Evolutionary conservation across 345 rosid genomes (phyloP).

Genomic region (Eucalyptus regnans): DNA sequence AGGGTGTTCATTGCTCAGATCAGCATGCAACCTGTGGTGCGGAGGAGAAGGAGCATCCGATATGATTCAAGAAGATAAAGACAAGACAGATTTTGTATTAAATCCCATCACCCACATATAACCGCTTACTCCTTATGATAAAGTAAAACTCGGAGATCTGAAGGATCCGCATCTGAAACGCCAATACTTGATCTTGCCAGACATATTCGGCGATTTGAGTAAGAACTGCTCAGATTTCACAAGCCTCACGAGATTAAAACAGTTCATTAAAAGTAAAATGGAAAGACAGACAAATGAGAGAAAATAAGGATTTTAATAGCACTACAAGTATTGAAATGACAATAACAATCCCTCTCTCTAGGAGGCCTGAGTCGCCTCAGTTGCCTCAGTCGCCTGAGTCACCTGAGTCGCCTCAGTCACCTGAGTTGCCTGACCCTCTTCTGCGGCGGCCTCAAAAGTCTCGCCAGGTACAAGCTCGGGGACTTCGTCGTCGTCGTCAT

Average conservation of each 20-base stretch:
- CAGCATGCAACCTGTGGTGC: not conserved
- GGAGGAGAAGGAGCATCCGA: not conserved
- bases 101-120: not conserved
- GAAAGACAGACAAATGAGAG: not conserved
- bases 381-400: not conserved
- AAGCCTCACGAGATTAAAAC: not conserved
- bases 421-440: constrained; percentile 38
- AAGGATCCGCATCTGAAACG: not conserved
- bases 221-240: not conserved
- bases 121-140: not conserved
- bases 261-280: not conserved
- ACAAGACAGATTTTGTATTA: not conserved
- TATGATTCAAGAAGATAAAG: not conserved
- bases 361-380: constrained; percentile 6
- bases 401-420: not conserved
- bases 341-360: constrained; percentile 2
- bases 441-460: constrained; percentile 87
- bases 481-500: constrained; percentile 71
- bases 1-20: not conserved
- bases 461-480: constrained; percentile 80
- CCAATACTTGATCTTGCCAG: not conserved
- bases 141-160: not conserved
- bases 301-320: not conserved
- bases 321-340: not conserved
- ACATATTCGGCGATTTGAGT: not conserved